Percentiles rank a stretch among this genome's conserved stretches.
phyloP scores from a whole-genome alignment of 371 early-diverging fungal species.

The Apophysomyces trapeziformis region DNA sequence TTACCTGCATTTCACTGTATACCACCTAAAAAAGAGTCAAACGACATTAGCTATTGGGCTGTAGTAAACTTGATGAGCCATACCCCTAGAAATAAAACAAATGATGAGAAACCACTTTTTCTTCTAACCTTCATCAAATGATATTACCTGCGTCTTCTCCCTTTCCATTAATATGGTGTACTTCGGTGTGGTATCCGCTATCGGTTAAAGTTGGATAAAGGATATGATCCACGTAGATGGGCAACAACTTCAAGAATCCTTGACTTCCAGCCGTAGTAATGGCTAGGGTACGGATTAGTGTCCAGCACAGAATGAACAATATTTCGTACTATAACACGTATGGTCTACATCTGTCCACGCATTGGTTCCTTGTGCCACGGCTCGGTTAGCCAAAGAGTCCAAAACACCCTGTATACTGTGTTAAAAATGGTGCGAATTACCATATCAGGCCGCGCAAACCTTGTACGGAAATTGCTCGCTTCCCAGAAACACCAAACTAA shows the following conservation, averaged over 20 bases:
- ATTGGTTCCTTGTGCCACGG: slow-evolving; percentile 73
- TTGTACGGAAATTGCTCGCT: slow-evolving; percentile 74
- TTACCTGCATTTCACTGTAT: slow-evolving; percentile 61
- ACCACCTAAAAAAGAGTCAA: slow-evolving; percentile 38
- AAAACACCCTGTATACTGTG: slow-evolving; percentile 55
- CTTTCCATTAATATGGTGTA: slow-evolving; percentile 60
- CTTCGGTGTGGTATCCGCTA: slow-evolving; percentile 69
- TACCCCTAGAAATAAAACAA: slow-evolving; percentile 16
- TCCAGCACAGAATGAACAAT: not conserved
- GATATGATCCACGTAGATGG: slow-evolving; percentile 68
- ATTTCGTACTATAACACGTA: slow-evolving; percentile 61
- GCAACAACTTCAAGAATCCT: slow-evolving; percentile 68
- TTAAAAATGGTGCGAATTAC: not conserved
- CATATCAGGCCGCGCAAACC: slow-evolving; percentile 21
- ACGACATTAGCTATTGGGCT: not conserved
- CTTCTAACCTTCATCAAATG: not conserved
- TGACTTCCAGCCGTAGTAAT: slow-evolving; percentile 70
- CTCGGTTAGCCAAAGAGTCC: slow-evolving; percentile 71
- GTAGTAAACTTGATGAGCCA: not conserved
- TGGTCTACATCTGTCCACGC: slow-evolving; percentile 70
- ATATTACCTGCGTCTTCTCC: slow-evolving; percentile 57
- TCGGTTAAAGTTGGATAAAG: slow-evolving; percentile 72
- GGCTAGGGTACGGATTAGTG: slow-evolving; percentile 26
- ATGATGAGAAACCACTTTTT: not conserved
- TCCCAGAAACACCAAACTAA: slow-evolving; percentile 67